Evolutionary conservation across 106 monocot species (phyloP), one percentile per base, ranked within the genome.

Genomic region (Allium sativum): DNA sequence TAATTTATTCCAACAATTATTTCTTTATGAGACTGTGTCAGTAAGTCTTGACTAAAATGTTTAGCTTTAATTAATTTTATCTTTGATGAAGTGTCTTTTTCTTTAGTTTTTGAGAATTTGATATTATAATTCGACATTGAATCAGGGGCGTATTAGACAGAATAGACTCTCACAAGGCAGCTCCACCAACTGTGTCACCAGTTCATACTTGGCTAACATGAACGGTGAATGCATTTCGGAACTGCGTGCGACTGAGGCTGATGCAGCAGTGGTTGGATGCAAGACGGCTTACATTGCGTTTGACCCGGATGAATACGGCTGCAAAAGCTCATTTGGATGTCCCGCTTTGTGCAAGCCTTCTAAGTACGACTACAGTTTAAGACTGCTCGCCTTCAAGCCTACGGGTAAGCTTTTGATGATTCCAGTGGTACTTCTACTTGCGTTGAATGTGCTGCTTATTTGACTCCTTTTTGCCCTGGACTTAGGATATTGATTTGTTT

Each of bases 281-380:
- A 42, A 18, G 60, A 60, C 42, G n/a, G 44, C 60, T 10, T 60
- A 78, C 18, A 65, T 74, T 44, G 78, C 65, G 31, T 83, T 78
- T 40, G 68, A 72, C 19, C 8, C n/a, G 14, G 46, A 55, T 20
- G 46, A 20, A 57, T 18, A 45, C 13, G 57, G 68, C 19, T 68
- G 68, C 55, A 56, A 14, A 44, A 57, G 42, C 13, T 12, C 15
- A 3, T 48, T 56, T 12, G 55, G 55, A 13, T 11, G 21, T 5
- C 68, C 68, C 9, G 21, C 56, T 7, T 46, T 16, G 19, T 68
- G 44, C 46, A 10, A 15, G 42, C 57, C 68, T 7, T 56, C 56
- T 0, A 12, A 45, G 51, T 52, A 52, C 9, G 12, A 3, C 50
- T 0, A 52, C 7, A 16, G 51, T 52, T 52, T 16, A 52, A 52